Percentiles rank a stretch among this genome's conserved stretches.
Evolutionary conservation across 768 basidiomycete genomes (phyloP).

Genomic region (Mycena indigotica): DNA sequence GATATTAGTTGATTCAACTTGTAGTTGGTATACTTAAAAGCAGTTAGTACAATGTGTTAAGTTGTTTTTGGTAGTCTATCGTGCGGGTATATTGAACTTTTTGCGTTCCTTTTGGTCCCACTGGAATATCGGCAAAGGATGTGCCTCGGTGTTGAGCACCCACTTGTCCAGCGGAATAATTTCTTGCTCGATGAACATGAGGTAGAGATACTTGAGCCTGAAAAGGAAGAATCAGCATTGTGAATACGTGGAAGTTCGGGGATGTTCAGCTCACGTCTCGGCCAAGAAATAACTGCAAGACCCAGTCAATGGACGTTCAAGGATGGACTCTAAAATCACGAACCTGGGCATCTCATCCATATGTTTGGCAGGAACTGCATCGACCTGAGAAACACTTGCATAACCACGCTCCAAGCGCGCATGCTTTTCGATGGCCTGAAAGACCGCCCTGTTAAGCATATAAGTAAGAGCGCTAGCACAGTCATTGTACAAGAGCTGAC

Average conservation of each 20-base stretch:
- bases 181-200: constrained; percentile 68
- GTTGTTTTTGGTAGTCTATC: too few relatives aligned
- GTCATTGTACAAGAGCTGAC: constrained; percentile 33
- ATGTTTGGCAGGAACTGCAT: constrained; percentile 29
- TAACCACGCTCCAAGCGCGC: constrained; percentile 49
- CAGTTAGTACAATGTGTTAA: background rate
- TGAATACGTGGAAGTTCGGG: background rate
- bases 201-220: constrained; percentile 70
- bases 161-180: constrained; percentile 53
- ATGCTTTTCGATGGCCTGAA: constrained; percentile 51
- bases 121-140: constrained; percentile 73
- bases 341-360: constrained; percentile 59
- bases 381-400: constrained; percentile 44
- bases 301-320: background rate
- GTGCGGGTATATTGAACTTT: constrained; percentile 40
- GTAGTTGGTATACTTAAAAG: too few relatives aligned
- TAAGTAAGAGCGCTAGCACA: background rate
- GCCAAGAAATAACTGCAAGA: constrained; percentile 45
- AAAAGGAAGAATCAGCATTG: background rate
- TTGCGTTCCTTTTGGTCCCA: constrained; percentile 61
- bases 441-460: constrained; percentile 35
- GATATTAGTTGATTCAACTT: too few relatives aligned
- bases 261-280: constrained; percentile 37
- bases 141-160: constrained; percentile 72
- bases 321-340: constrained; percentile 14